Evolutionary conservation across 2,329 filamentous ascomycete genomes (phyloP).

Genomic region (Zymoseptoria brevis): DNA sequence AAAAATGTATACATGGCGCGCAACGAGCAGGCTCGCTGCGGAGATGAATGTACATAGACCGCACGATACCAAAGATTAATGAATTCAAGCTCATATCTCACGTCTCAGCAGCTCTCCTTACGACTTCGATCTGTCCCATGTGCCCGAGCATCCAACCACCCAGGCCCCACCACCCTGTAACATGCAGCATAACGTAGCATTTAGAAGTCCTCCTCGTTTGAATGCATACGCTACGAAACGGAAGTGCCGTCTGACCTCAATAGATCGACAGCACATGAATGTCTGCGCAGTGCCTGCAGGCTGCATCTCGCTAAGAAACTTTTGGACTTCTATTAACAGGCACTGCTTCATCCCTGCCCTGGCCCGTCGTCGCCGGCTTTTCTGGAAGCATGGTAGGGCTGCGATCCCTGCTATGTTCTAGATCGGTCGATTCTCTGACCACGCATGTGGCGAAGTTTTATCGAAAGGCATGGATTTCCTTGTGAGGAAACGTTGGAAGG

Average conservation of each 20-base stretch:
- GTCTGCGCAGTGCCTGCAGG: background rate
- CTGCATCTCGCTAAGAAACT: background rate
- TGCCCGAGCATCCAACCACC: background rate
- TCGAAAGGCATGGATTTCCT: too few relatives aligned
- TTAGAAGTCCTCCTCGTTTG: background rate
- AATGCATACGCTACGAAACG: background rate
- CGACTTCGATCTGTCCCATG: background rate
- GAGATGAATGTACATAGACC: background rate
- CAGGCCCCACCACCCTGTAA: background rate
- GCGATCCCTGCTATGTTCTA: background rate
- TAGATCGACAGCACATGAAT: background rate
- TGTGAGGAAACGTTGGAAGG: too few relatives aligned
- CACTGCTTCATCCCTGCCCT: background rate
- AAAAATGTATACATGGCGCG: background rate
- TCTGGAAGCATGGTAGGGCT: background rate
- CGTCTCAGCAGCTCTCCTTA: too few relatives aligned
- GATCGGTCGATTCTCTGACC: background rate
- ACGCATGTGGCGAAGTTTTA: background rate
- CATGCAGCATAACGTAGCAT: background rate
- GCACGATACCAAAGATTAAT: background rate
- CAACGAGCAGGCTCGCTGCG: background rate
- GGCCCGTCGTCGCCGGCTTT: background rate
- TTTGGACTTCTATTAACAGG: background rate
- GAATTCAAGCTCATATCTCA: too few relatives aligned
- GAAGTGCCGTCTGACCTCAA: background rate